These are phyloP conservation scores for Trichophyton benhamiae DNA, from an alignment of 2,329 filamentous ascomycete species.

Conservation along the genomic window DNA sequence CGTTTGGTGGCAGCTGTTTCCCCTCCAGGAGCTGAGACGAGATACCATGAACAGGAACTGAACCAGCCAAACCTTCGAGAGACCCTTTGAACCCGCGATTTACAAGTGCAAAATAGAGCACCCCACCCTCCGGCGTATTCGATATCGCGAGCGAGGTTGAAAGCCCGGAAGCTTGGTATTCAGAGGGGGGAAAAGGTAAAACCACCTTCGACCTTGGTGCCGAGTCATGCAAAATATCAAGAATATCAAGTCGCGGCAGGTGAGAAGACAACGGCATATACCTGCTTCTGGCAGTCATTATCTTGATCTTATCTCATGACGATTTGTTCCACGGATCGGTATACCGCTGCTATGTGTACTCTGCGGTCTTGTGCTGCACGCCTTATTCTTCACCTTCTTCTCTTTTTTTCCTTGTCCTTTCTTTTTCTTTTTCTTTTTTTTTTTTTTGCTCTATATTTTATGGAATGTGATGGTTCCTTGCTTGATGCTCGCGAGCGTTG, in stretches of 20 bases:
- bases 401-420: not conserved
- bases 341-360: not conserved
- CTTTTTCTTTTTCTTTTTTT: too few species aligned
- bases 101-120: not conserved
- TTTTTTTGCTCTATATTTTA: too few species aligned
- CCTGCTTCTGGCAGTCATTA: not conserved
- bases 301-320: not conserved
- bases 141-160: not conserved
- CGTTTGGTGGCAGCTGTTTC: not conserved
- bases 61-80: not conserved
- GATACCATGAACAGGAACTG: not conserved
- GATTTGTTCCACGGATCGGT: not conserved
- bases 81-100: not conserved
- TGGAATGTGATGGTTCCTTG: too few species aligned
- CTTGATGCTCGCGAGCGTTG: too few species aligned
- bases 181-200: not conserved
- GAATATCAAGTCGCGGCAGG: not conserved
- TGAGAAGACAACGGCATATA: not conserved
- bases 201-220: not conserved
- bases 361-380: not conserved
- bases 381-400: not conserved
- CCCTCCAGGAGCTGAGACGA: not conserved
- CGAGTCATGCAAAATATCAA: not conserved
- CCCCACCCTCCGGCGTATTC: not conserved
- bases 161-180: not conserved